phyloP scores from a whole-genome alignment of 2,329 filamentous ascomycete species.

The Akanthomyces muscarius region DNA sequence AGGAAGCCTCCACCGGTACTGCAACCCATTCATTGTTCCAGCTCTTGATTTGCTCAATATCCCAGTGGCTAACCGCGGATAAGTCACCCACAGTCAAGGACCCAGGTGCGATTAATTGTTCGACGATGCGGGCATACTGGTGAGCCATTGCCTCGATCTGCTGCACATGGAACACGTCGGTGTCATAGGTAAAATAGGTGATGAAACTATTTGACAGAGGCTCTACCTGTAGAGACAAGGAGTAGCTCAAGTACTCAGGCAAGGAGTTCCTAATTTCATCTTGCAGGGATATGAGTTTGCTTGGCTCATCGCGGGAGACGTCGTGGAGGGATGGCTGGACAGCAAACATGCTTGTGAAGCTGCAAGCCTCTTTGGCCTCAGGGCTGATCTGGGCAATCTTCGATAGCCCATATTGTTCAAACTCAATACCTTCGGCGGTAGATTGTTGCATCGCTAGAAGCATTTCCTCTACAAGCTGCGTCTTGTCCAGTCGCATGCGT shows the following conservation, averaged over 20 bases:
- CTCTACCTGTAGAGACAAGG: not conserved
- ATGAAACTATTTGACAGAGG: not conserved
- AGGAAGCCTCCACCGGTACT: conserved; percentile 25
- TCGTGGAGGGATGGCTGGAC: conserved; percentile 22
- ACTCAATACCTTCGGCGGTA: conserved; percentile 22
- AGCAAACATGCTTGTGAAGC: conserved; percentile 30
- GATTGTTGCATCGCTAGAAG: conserved; percentile 30
- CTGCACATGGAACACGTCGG: not conserved
- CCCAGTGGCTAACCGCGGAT: not conserved
- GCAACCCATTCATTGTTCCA: conserved; percentile 18
- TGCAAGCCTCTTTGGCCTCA: conserved; percentile 18
- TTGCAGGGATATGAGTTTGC: not conserved
- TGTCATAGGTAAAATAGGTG: conserved; percentile 1
- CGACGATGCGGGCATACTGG: not conserved
- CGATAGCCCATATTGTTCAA: conserved; percentile 30
- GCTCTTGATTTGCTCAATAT: not conserved
- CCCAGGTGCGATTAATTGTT: not conserved
- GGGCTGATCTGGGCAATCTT: conserved; percentile 24
- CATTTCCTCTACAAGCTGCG: conserved; percentile 39
- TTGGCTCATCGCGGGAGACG: not conserved
- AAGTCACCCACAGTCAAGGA: not conserved
- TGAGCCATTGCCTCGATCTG: not conserved
- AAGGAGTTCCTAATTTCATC: not conserved
- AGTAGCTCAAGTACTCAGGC: not conserved
- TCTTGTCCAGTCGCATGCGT: conserved; percentile 39